Base-by-base conservation (phyloP, 352 stramenopile species). In the Phytophthora cactorum region DNA sequence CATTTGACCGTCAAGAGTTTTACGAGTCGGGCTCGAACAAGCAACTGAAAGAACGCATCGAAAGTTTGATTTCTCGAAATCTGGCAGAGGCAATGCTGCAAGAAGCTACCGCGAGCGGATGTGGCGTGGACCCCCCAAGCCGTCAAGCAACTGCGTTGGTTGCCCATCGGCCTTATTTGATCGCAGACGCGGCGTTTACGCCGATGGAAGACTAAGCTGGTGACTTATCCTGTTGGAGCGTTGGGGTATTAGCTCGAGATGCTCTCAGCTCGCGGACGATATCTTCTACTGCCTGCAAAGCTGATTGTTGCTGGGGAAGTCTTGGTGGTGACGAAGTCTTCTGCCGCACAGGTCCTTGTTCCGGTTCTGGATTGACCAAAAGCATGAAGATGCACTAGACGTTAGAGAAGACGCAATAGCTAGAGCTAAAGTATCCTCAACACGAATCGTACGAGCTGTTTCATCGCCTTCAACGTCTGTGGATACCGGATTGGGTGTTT, bases 1-100 rank as follows among this genome's bases (percentile, higher is more conserved):
- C 84, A 25, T 91, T 95, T 69, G 80, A 90, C 45, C 60, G 63
- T n/a, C 56, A 73, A 25, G 56, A 81, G 31, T 90, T 90, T 44
- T 78, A 79, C 56, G 59, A 72, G 8, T 69, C 68, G 31, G 58
- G 70, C 11, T 72, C 60, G 4, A 88, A 89, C 46, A 51, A 68
- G n/a, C 75, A 85, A 52, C 59, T 89, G 9, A 86, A 89, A 52
- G 60, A 73, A 36, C 72, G 75, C 11, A 75, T 90, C 15, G 68
- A 91, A 61, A 77, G 49, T 45, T 71, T 90, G 22, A 67, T 88
- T 50, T 75, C 80, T 51, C 75, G 72, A 44, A 90, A 89, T 63
- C 59, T 91, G 36, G 82, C 79, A 0, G 81, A 90, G 58, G 79
- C 84, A 36, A 80, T 92, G 41, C 61, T 91, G 29, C 58, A 72